Evolutionary conservation across 169 alveolate species (phyloP).

Genomic region (Amoebophrya sp.): DNA sequence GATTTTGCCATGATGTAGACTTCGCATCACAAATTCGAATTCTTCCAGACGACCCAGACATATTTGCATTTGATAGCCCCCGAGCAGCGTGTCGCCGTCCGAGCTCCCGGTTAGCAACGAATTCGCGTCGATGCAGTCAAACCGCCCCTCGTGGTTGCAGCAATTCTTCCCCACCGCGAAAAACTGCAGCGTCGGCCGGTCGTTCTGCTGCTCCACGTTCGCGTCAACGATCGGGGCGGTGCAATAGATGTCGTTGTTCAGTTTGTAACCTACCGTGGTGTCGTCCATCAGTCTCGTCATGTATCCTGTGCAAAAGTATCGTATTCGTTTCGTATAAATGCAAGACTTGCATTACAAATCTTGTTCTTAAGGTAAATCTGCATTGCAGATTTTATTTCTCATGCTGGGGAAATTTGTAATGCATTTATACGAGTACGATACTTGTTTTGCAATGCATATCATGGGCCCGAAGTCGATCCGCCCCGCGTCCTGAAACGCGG

Average conservation of each 20-base stretch:
- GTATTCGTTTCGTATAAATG: too few relatives aligned
- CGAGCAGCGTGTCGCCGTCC: background rate
- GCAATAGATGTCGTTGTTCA: background rate
- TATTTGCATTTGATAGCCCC: background rate
- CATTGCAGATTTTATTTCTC: too few relatives aligned
- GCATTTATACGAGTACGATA: too few relatives aligned
- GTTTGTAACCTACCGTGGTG: background rate
- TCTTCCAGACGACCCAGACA: background rate
- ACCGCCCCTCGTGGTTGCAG: conserved; percentile 4
- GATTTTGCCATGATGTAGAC: background rate
- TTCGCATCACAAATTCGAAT: background rate
- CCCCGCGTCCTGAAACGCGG: background rate
- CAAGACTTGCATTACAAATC: too few relatives aligned
- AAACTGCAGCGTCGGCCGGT: background rate
- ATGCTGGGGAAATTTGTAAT: too few relatives aligned
- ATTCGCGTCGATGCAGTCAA: too few relatives aligned
- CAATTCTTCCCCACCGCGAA: conserved; percentile 20
- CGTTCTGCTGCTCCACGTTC: too few relatives aligned
- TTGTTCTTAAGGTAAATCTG: too few relatives aligned
- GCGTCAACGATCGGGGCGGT: background rate
- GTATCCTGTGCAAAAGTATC: too few relatives aligned
- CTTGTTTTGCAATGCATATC: too few relatives aligned
- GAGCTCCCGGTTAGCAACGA: background rate
- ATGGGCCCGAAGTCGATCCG: background rate
- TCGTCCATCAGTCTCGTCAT: too few relatives aligned